Percentiles rank a stretch among this genome's conserved stretches.
Evolutionary conservation across 331 rosid genomes (phyloP).

Genomic region (Phaseolus coccineus): DNA sequence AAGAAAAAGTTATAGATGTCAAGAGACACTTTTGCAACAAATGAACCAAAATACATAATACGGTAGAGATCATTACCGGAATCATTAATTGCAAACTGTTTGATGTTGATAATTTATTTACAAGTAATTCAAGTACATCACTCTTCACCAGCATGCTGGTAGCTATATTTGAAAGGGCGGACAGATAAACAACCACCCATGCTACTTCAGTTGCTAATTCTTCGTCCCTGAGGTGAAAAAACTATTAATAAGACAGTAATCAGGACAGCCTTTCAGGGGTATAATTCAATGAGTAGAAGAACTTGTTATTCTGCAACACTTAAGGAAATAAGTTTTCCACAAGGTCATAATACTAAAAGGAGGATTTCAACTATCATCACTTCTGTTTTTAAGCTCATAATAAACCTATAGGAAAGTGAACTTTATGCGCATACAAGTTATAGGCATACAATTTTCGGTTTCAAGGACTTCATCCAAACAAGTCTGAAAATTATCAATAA

Average conservation of each 20-base stretch:
- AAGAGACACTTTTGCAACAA: constrained; percentile 23
- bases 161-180: constrained; percentile 93
- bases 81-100: constrained; percentile 81
- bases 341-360: constrained; percentile 29
- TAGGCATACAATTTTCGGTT: constrained; percentile 37
- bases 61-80: constrained; percentile 65
- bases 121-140: constrained; percentile 81
- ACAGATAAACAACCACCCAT: constrained; percentile 96
- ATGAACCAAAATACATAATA: constrained; percentile 26
- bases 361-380: constrained; percentile 34
- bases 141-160: constrained; percentile 76
- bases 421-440: constrained; percentile 13
- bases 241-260: constrained; percentile 40
- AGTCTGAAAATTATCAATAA: constrained; percentile 17
- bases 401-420: constrained; percentile 37
- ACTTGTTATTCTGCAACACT: constrained; percentile 27
- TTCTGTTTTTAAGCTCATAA: constrained; percentile 38
- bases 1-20: constrained; percentile 20
- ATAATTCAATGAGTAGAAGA: constrained; percentile 34
- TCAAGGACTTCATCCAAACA: constrained; percentile 33
- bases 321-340: constrained; percentile 37
- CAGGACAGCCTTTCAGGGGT: constrained; percentile 32
- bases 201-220: constrained; percentile 96
- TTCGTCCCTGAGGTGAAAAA: constrained; percentile 74
- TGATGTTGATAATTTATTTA: constrained; percentile 77